Conservation (phyloP, 2,329 filamentous ascomycete genomes). For the Cyclaneusma minus region DNA sequence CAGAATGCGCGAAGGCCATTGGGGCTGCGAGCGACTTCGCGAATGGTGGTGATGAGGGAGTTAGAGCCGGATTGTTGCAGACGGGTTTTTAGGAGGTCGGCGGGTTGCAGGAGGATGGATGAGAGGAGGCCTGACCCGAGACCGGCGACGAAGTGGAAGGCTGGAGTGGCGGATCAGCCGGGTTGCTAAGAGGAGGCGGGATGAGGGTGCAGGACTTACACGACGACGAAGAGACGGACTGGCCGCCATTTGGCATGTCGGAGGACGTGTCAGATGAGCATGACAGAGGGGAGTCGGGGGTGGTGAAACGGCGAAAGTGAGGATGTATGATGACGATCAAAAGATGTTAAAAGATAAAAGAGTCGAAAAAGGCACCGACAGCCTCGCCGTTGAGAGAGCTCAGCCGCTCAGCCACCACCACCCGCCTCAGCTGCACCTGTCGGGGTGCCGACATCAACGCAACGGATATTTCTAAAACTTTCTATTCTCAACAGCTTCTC, state of each 20-base stretch:
- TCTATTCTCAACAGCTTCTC: too few relatives aligned
- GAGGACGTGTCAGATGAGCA: too few relatives aligned
- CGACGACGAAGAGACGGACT: conserved; percentile 30
- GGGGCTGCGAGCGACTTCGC: conserved; percentile 52
- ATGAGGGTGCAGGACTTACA: conserved; percentile 20
- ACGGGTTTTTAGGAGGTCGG: conserved; percentile 91
- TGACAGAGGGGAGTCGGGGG: too few relatives aligned
- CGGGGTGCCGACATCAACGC: too few relatives aligned
- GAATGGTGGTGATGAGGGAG: conserved; percentile 53
- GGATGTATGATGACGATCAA: too few relatives aligned
- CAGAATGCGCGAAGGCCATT: conserved; percentile 57
- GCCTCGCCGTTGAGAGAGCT: too few relatives aligned
- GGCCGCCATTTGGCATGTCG: conserved; percentile 33
- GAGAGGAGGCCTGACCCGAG: conserved; percentile 76
- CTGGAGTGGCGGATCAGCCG: conserved; percentile 22
- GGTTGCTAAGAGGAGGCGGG: background rate
- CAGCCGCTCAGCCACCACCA: too few relatives aligned
- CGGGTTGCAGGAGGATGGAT: conserved; percentile 81
- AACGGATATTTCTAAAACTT: too few relatives aligned
- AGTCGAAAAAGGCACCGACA: too few relatives aligned
- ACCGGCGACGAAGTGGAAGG: conserved; percentile 79
- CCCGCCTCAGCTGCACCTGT: too few relatives aligned
- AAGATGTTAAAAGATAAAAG: too few relatives aligned
- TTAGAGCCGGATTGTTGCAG: conserved; percentile 72
- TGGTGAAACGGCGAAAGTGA: too few relatives aligned